A percentile compares a stretch with the other conserved stretches of the same genome.
These are phyloP conservation scores for Plasmodium inui DNA, from an alignment of 169 alveolate species.

Conservation along the genomic window DNA sequence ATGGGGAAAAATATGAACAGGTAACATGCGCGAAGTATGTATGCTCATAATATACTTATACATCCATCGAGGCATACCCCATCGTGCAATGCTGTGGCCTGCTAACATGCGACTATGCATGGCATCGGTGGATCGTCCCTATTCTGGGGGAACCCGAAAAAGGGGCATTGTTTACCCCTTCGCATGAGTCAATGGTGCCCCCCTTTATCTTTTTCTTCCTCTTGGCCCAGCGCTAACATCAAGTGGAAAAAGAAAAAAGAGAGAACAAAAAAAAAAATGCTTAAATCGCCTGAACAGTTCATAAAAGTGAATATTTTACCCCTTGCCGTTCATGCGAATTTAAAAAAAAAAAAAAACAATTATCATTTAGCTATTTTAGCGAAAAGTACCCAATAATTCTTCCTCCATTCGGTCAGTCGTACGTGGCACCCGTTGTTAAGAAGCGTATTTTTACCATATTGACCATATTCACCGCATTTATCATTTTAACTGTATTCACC, in stretches of 20 bases:
- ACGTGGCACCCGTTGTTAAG: background rate
- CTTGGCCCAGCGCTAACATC: background rate
- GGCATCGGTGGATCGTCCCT: background rate
- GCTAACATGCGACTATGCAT: background rate
- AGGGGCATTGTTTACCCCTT: background rate
- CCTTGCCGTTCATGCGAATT: background rate
- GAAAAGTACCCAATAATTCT: background rate
- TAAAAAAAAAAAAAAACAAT: background rate
- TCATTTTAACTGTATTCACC: background rate
- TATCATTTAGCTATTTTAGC: background rate
- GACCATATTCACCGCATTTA: background rate
- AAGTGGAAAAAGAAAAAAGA: background rate
- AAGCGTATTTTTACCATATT: background rate
- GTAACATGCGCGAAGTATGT: too few species aligned
- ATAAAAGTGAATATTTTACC: slow-evolving; percentile 1
- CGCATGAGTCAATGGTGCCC: background rate
- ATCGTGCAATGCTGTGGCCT: background rate
- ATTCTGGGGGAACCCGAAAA: background rate
- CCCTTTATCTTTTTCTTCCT: background rate
- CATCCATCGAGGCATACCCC: background rate
- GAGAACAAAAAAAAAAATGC: background rate
- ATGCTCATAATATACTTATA: background rate
- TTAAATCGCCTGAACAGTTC: background rate
- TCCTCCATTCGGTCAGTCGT: background rate
- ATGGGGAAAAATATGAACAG: too few species aligned